A percentile compares a stretch with the other conserved stretches of the same genome.
Conservation (phyloP, 108 stramenopile genomes). For the Craspedostauros australis region DNA sequence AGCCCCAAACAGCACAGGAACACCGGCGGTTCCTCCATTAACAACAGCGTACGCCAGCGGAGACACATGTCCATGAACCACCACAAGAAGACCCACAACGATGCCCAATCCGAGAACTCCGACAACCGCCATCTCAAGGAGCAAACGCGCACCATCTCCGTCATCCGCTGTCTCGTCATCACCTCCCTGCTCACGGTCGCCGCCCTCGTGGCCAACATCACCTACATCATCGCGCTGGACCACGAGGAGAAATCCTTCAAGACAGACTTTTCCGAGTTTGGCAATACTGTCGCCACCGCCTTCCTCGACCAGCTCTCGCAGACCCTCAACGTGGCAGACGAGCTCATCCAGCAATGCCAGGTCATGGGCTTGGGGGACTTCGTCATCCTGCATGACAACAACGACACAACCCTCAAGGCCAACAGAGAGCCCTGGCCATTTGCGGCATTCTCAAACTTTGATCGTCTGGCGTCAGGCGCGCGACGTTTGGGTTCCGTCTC, state of each 20-base stretch:
- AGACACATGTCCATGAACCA: too few species aligned
- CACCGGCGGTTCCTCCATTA: too few species aligned
- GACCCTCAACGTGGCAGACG: slow-evolving; percentile 1
- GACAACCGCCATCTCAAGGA: slow-evolving; percentile 8
- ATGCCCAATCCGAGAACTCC: not conserved
- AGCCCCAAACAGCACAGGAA: too few species aligned
- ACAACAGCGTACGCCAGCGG: too few species aligned
- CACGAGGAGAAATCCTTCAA: slow-evolving; percentile 7
- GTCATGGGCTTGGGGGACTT: not conserved
- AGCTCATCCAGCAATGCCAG: not conserved
- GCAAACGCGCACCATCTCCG: slow-evolving; percentile 3
- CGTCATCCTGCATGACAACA: not conserved
- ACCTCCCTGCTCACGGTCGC: slow-evolving; percentile 3
- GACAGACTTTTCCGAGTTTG: not conserved
- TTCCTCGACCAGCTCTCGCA: not conserved
- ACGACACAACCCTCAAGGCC: not conserved
- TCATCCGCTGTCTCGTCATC: slow-evolving; percentile 8
- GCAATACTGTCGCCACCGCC: not conserved
- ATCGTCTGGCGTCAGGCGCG: too few species aligned
- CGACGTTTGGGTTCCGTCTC: too few species aligned
- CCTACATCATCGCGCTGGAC: slow-evolving; percentile 1
- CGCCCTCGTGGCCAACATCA: slow-evolving; percentile 9
- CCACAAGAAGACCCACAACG: not conserved
- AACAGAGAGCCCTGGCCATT: not conserved
- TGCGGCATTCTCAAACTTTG: too few species aligned